These are phyloP conservation scores for Sarocladiaceae sp. DNA, from an alignment of 2,329 filamentous ascomycete genomes.

Conservation along the genomic window DNA sequence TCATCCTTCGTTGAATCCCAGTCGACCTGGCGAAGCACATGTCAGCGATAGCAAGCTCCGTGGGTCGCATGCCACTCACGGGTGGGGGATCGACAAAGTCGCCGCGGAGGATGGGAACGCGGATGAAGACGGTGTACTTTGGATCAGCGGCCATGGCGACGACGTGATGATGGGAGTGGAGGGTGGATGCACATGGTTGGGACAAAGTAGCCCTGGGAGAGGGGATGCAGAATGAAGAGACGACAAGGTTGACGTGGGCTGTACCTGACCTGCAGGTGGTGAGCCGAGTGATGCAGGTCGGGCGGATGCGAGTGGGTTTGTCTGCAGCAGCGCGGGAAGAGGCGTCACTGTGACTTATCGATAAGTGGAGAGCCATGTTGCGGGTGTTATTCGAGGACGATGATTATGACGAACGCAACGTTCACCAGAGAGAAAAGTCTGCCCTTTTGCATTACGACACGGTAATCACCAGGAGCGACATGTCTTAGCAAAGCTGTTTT, in stretches of 20 bases:
- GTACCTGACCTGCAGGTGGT: slow-evolving; percentile 8
- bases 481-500: too few relatives aligned
- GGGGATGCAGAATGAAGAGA: slow-evolving; percentile 16
- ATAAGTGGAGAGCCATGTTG: too few relatives aligned
- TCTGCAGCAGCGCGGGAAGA: too few relatives aligned
- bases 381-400: too few relatives aligned
- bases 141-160: slow-evolving; percentile 35
- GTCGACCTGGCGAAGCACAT: slow-evolving; percentile 57
- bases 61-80: slow-evolving; percentile 52
- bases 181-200: slow-evolving; percentile 3
- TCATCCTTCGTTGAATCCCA: slow-evolving; percentile 88
- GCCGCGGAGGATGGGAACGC: slow-evolving; percentile 81
- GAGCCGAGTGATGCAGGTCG: slow-evolving; percentile 7
- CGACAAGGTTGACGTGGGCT: not conserved
- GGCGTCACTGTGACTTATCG: not conserved
- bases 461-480: too few relatives aligned
- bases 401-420: too few relatives aligned
- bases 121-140: slow-evolving; percentile 71
- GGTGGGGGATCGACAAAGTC: slow-evolving; percentile 87
- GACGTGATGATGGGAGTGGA: slow-evolving; percentile 21
- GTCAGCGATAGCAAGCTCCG: slow-evolving; percentile 9
- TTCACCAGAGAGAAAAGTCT: too few relatives aligned
- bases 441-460: too few relatives aligned
- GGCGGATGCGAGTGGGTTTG: not conserved
- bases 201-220: slow-evolving; percentile 13